Evolutionary conservation across 2,329 filamentous ascomycete species (phyloP), one percentile per base, ranked within the genome.

Genomic region (Dactylellina drechsleri): DNA sequence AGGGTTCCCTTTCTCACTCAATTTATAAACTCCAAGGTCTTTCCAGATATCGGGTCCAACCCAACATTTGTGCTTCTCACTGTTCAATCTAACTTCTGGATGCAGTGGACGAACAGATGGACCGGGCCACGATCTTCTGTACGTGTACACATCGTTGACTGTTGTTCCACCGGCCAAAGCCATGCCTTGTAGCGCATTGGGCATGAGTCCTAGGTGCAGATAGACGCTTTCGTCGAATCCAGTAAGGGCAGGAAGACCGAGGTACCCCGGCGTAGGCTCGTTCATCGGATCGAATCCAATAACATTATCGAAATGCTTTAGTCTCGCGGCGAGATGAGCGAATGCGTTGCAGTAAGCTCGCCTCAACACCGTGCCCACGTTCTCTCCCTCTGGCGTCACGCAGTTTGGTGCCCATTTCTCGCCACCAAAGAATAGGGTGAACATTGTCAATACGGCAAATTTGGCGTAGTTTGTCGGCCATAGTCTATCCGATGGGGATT

Each of bases 381-480:
- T 99, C 81, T 92, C 86, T 49, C 93, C 93, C 80, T 98, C 89
- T 4, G 71, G 71, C 76, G 71, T 60, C 58, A 78, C 16, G 72
- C 78, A 26, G 60, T 96, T 97, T 1, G 95, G 95, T 0, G 95
- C 92, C 84, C 97, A 98, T 79, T 96, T 92, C 77, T 86, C 89
- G 36, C 95, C 95, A 15, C 87, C 93, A 81, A 96, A 99, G 84
- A 97, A 99, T 57, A 98, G 84, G 0, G 94, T 97, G 81, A 97
- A 98, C 79, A 98, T 93, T 47, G 93, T 94, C 77, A 93, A 92
- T 52, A 90, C 91, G 1, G 91, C 93, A 53, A 98, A 85, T 40
- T 95, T 88, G 76, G 88, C 91, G 82, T 99, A 99, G 81, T 99
- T 99, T 62, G 96, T 98, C 12, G 94, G 92, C 95, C 95, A 99